phyloP scores from a whole-genome alignment of 2,329 filamentous ascomycete species.

The Xylariales sp. region DNA sequence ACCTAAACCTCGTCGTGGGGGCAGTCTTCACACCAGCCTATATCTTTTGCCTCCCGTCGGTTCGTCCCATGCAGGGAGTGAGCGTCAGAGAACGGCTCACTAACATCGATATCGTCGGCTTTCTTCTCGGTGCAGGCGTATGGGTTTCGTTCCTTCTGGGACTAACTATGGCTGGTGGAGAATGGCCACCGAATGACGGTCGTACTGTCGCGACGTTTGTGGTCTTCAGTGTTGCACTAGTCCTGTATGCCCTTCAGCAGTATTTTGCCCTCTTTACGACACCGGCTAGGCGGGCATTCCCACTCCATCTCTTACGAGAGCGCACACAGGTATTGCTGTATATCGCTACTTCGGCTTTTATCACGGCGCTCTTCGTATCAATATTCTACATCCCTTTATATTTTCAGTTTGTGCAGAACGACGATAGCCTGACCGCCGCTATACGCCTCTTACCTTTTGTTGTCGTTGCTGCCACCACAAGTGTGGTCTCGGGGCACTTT shows the following conservation, averaged over 20 bases:
- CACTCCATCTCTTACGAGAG: not conserved
- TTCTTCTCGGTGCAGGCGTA: conserved; percentile 54
- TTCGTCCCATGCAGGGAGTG: conserved; percentile 48
- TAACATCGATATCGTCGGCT: conserved; percentile 57
- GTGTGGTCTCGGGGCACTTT: conserved; percentile 50
- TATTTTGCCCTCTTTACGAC: conserved; percentile 34
- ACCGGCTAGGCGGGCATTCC: not conserved
- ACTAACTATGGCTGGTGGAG: conserved; percentile 49
- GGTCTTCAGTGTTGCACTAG: conserved; percentile 55
- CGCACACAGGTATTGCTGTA: conserved; percentile 55
- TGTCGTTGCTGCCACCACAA: conserved; percentile 39
- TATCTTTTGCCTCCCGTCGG: conserved; percentile 47
- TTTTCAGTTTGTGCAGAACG: conserved; percentile 60
- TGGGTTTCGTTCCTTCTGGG: not conserved
- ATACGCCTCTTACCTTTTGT: conserved; percentile 57
- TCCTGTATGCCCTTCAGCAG: conserved; percentile 59
- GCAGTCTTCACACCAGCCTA: conserved; percentile 51
- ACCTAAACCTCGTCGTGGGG: conserved; percentile 66
- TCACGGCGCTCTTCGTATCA: conserved; percentile 50
- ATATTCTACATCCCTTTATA: conserved; percentile 64
- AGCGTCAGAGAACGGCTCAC: conserved; percentile 39
- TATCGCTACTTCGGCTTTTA: conserved; percentile 50
- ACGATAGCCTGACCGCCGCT: conserved; percentile 54
- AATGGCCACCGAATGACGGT: conserved; percentile 60
- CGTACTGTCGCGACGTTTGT: conserved; percentile 60